Conservation (phyloP, 495 filamentous ascomycete genomes). For the Aspergillus heteromorphus region DNA sequence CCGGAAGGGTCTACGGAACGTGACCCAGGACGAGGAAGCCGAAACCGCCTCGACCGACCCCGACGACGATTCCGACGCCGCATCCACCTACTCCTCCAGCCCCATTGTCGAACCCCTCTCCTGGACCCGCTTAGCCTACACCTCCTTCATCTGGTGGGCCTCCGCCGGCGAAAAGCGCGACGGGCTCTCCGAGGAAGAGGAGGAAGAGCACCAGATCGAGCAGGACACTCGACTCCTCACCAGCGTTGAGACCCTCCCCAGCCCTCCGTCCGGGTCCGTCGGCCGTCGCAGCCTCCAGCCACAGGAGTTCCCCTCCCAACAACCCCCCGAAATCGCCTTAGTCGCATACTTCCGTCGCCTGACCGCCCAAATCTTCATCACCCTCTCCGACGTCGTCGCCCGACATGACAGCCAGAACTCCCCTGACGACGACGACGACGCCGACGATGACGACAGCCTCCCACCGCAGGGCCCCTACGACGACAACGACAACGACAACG, state of each 20-base stretch:
- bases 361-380: slow-evolving; percentile 65
- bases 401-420: slow-evolving; percentile 55
- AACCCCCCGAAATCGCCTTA: slow-evolving; percentile 63
- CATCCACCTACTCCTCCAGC: slow-evolving; percentile 43
- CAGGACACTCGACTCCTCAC: slow-evolving; percentile 39
- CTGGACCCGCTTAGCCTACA: slow-evolving; percentile 89
- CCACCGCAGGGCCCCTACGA: slow-evolving; percentile 24
- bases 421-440: slow-evolving; percentile 42
- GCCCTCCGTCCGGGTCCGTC: slow-evolving; percentile 26
- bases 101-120: slow-evolving; percentile 67
- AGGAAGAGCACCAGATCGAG: slow-evolving; percentile 37
- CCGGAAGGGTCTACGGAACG: slow-evolving; percentile 56
- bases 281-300: slow-evolving; percentile 40
- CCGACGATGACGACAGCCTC: slow-evolving; percentile 35
- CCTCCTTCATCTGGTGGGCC: slow-evolving; percentile 97
- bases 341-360: slow-evolving; percentile 90
- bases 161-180: slow-evolving; percentile 82
- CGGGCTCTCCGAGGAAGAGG: slow-evolving; percentile 38
- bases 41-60: slow-evolving; percentile 14
- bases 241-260: slow-evolving; percentile 36
- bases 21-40: slow-evolving; percentile 30
- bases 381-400: slow-evolving; percentile 51
- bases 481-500: slow-evolving; percentile 26
- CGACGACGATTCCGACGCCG: slow-evolving; percentile 36
- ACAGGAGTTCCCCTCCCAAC: slow-evolving; percentile 25